A percentile compares a stretch with the other conserved stretches of the same genome.
Conservation (phyloP, 2,329 filamentous ascomycete species). For the Pezicula carpinea region DNA sequence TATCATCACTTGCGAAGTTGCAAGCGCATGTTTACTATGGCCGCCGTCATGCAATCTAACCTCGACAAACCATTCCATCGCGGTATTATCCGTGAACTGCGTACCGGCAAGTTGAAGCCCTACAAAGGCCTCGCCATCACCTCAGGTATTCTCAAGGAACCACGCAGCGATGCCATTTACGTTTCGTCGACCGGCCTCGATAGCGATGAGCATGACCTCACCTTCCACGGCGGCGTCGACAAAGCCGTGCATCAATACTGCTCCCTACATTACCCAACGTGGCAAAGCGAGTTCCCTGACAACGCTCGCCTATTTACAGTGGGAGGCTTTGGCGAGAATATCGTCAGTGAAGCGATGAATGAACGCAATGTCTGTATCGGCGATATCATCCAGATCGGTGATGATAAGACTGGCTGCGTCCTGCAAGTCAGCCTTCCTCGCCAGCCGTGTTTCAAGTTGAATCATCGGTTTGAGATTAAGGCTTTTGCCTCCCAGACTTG, state of each 20-base stretch:
- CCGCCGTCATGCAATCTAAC: constrained; percentile 5
- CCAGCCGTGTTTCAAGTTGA: constrained; percentile 64
- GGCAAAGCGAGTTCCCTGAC: constrained; percentile 48
- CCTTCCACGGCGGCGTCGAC: constrained; percentile 57
- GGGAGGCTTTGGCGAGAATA: constrained; percentile 62
- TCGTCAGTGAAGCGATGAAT: constrained; percentile 52
- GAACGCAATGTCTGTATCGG: constrained; percentile 63
- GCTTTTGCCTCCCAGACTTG: constrained; percentile 57
- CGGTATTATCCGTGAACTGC: constrained; percentile 47
- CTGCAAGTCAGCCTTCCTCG: constrained; percentile 58
- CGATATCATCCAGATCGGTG: constrained; percentile 48
- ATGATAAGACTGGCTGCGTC: constrained; percentile 36
- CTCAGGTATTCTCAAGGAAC: constrained; percentile 43
- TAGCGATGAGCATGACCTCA: constrained; percentile 57
- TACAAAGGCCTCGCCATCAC: constrained; percentile 46
- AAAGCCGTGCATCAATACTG: constrained; percentile 58
- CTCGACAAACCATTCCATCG: constrained; percentile 15
- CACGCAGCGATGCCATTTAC: constrained; percentile 13
- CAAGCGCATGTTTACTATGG: constrained; percentile 9
- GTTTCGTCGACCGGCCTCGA: constrained; percentile 40
- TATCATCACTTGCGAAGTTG: background rate
- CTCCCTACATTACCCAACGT: constrained; percentile 43
- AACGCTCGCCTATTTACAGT: constrained; percentile 46
- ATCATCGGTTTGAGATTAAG: constrained; percentile 60
- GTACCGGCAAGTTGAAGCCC: constrained; percentile 51